Evolutionary conservation across 192 early-diverging fungal species (phyloP).

Genomic region (Linderina pennispora): DNA sequence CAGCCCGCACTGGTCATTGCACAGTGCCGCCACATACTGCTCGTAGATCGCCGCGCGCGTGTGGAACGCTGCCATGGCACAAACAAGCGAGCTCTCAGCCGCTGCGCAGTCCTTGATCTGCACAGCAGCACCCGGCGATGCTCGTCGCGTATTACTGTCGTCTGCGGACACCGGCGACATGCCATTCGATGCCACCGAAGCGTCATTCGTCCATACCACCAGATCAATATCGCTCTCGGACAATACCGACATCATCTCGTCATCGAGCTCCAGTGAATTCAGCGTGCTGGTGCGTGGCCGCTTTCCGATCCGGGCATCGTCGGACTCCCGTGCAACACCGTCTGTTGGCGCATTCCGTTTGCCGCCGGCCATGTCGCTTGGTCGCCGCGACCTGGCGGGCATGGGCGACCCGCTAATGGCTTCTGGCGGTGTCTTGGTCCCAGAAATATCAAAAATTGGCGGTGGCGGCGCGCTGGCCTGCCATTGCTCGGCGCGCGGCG

Average conservation of each 20-base stretch:
- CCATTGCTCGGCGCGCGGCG: conserved; percentile 40
- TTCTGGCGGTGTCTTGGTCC: too few species aligned
- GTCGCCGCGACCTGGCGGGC: too few species aligned
- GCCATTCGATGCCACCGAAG: conserved; percentile 12
- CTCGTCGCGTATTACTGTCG: not conserved
- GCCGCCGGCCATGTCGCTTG: not conserved
- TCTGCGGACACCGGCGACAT: conserved; percentile 15
- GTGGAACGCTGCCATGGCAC: conserved; percentile 55
- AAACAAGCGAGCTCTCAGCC: conserved; percentile 25
- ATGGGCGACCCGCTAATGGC: too few species aligned
- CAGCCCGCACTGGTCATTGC: conserved; percentile 25
- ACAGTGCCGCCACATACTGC: conserved; percentile 59
- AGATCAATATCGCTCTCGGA: conserved; percentile 40
- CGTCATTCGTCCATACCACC: conserved; percentile 26
- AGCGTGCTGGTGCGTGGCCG: conserved; percentile 9
- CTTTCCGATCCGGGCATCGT: conserved; percentile 5
- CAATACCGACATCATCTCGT: conserved; percentile 34
- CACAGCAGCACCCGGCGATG: not conserved
- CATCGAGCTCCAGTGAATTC: conserved; percentile 13
- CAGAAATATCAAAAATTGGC: conserved; percentile 13
- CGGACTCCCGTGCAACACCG: too few species aligned
- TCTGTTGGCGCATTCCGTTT: too few species aligned
- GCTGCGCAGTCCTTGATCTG: conserved; percentile 5
- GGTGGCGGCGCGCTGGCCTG: conserved; percentile 22
- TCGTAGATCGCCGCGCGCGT: conserved; percentile 72